Evolutionary conservation across 2,329 filamentous ascomycete species (phyloP).

Genomic region (Venturiaceae sp.): DNA sequence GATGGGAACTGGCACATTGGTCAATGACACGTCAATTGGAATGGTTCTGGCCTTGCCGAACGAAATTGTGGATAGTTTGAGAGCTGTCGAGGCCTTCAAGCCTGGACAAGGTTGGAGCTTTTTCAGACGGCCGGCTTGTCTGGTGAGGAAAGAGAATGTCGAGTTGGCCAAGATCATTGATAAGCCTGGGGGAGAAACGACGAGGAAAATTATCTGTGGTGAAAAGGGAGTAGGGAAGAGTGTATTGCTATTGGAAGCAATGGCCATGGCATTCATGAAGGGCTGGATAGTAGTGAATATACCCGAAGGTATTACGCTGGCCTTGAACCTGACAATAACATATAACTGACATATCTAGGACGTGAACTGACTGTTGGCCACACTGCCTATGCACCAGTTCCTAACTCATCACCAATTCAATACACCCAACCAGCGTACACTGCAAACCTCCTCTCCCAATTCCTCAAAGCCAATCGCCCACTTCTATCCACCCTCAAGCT

Average conservation of each 20-base stretch:
- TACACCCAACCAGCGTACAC: slow-evolving; percentile 76
- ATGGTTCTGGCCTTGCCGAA: slow-evolving; percentile 61
- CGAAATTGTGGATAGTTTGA: slow-evolving; percentile 65
- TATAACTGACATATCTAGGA: slow-evolving; percentile 34
- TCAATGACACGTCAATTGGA: slow-evolving; percentile 4
- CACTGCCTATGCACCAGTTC: slow-evolving; percentile 68
- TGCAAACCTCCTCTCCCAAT: slow-evolving; percentile 62
- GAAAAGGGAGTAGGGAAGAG: slow-evolving; percentile 75
- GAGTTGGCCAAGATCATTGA: slow-evolving; percentile 58
- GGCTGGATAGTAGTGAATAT: slow-evolving; percentile 84
- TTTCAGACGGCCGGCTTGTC: slow-evolving; percentile 70
- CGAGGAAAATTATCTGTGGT: slow-evolving; percentile 63
- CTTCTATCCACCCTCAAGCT: slow-evolving; percentile 48
- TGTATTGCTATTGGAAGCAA: slow-evolving; percentile 71
- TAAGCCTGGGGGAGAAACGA: slow-evolving; percentile 28
- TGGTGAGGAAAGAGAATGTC: slow-evolving; percentile 71
- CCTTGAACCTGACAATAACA: background rate
- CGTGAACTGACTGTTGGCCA: slow-evolving; percentile 72
- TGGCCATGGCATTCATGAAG: slow-evolving; percentile 71
- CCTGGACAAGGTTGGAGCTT: slow-evolving; percentile 77
- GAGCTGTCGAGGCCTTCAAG: slow-evolving; percentile 86
- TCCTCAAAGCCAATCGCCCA: slow-evolving; percentile 60
- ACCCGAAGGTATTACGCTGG: slow-evolving; percentile 63
- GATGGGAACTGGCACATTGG: background rate
- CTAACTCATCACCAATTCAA: slow-evolving; percentile 38